phyloP scores from a whole-genome alignment of 805 yeast species.

The Metschnikowia peoriensis region DNA sequence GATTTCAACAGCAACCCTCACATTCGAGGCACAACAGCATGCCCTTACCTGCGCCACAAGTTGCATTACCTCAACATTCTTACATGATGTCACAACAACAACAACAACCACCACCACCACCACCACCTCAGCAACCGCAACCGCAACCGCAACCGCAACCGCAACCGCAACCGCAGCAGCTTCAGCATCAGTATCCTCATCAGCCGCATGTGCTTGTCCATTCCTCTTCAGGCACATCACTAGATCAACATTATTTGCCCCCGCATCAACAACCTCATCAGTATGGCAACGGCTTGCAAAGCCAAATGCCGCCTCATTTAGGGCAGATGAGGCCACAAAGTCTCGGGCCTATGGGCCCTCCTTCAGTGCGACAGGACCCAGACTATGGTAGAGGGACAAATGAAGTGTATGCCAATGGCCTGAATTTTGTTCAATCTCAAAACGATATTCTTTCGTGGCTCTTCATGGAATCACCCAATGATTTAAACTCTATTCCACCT shows the following conservation, averaged over 20 bases:
- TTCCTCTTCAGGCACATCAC: background rate
- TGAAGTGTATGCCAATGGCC: background rate
- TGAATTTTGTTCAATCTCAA: constrained; percentile 25
- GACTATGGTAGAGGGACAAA: background rate
- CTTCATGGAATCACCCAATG: constrained; percentile 11
- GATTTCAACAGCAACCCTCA: background rate
- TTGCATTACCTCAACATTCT: background rate
- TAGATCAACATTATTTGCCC: background rate
- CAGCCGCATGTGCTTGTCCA: background rate
- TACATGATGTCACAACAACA: background rate
- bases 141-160: background rate
- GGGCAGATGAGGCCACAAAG: background rate
- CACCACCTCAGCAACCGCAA: background rate
- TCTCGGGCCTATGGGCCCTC: background rate
- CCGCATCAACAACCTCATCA: background rate
- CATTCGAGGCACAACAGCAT: background rate
- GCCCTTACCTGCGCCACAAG: background rate
- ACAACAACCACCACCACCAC: background rate
- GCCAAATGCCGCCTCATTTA: background rate
- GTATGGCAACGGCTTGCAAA: background rate
- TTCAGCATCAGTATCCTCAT: background rate
- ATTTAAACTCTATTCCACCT: background rate
- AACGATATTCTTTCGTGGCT: constrained; percentile 42
- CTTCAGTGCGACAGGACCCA: background rate
- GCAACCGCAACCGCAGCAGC: background rate